Base-by-base conservation (phyloP, 2,329 filamentous ascomycete species). In the Fusarium subtropicale region DNA sequence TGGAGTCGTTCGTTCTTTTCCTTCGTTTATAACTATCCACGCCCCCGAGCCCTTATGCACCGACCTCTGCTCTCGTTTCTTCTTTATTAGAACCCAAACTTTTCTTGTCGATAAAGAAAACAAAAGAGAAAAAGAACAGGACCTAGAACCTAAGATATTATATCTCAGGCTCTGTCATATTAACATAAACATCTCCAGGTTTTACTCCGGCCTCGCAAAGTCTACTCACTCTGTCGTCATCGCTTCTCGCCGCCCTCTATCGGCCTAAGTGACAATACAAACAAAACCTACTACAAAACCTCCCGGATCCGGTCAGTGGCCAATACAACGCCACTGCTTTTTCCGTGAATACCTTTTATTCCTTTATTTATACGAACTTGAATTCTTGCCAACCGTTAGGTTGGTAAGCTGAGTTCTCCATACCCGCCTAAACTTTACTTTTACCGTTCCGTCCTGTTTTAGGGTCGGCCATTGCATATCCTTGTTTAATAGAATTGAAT, bases 401-500 rank as follows among this genome's bases (percentile, higher is more conserved):
- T 71, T 71, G 68, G 68, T 60, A 54, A 46, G 52, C 36, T 44
- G 18, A 52, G 48, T 52, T 52, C 48, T 52, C 22, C 46, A 58
- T 72, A 52, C 69, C 41, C 41, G 16, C 22, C 54, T 71, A 54
- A 42, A 48, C 41, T 26, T 46, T 33, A 39, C 36, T 39, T 9
- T 39, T 39, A 51, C 53, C 34, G 48, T 64, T 56, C 57, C 68
- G 44, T 54, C 64, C 64, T 59, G 54, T 50, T 60, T 50, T 31
- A 57, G 61, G 72, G 69, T 74, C 69, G 56, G 64, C 69, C 59
- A 67, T 61, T 64, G 54, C 61, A 61, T 52, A 54, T 58, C 57
- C 47, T 61, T 63, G 45, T 58, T 54, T 46, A 59, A 60, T 64
- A 61, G 64, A 48, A 71, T 57, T 71, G 76, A 72, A 78, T 78